phyloP scores from a whole-genome alignment of 306 rosid genomes.

The Cyamopsis tetragonoloba region DNA sequence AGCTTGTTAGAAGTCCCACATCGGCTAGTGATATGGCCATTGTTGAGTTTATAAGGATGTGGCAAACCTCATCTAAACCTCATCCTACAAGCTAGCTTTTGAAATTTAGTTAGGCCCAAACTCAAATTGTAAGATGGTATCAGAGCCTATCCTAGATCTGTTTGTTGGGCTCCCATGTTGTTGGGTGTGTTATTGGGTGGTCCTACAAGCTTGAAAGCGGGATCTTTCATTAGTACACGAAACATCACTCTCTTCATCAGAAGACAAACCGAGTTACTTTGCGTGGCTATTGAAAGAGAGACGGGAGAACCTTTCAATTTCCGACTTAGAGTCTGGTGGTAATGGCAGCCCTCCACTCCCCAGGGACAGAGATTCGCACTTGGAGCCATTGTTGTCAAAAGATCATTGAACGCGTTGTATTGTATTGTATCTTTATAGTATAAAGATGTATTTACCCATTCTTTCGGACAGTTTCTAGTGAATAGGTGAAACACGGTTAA shows the following conservation, averaged over 20 bases:
- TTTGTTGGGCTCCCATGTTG: no score
- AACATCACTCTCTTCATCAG: slow-evolving; percentile 28
- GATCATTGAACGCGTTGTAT: slow-evolving; percentile 34
- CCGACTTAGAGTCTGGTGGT: slow-evolving; percentile 69
- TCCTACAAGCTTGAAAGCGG: slow-evolving; percentile 41
- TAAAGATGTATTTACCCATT: slow-evolving; percentile 29
- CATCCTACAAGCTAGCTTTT: no score
- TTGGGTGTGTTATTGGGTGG: no score
- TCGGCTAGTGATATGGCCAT: no score
- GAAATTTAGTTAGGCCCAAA: no score
- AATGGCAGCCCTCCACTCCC: slow-evolving; percentile 30
- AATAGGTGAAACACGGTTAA: background rate
- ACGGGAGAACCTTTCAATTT: slow-evolving; percentile 41
- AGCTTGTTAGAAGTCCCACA: no score
- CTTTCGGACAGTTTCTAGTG: slow-evolving; percentile 21
- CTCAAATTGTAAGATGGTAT: no score
- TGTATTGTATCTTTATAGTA: no score
- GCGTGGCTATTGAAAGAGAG: slow-evolving; percentile 42
- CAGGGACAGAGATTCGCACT: slow-evolving; percentile 41
- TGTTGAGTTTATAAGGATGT: no score
- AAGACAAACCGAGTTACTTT: slow-evolving; percentile 41
- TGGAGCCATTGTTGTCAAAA: slow-evolving; percentile 69
- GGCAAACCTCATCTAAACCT: no score
- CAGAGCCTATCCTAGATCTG: no score
- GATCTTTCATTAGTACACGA: slow-evolving; percentile 24